Evolutionary conservation across 805 yeast genomes (phyloP), one percentile per base, ranked within the genome.

Genomic region (Starmerella bombicola): DNA sequence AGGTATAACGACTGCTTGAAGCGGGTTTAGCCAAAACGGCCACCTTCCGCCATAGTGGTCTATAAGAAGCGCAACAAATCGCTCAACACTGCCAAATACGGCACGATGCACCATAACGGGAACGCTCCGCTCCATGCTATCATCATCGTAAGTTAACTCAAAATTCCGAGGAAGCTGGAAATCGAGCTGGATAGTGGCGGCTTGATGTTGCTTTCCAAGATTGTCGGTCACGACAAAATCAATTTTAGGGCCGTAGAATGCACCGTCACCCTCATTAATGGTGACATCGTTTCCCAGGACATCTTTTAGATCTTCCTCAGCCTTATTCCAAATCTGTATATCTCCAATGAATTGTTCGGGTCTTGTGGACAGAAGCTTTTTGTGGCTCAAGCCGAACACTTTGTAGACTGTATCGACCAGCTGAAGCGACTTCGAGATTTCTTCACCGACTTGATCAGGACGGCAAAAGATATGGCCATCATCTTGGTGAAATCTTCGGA

Each of bases 21-120:
- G 69, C 5, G 97, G 96, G 48, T 79, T 83, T 33, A 91, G 56
- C 98, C 98, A 91, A 57, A 91, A 85, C 8, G 98, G 98, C 97
- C 97, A 91, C 51, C 78, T 78, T 0, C 97, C 98, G 42, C 74
- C 73, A 58, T 76, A 83, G 49, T 86, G 93, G 57, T 91, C 97
- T 38, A 91, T 75, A 45, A 91, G 65, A 44, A 91, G 71, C 1
- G 97, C 95, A 62, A 91, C 63, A 56, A 91, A 91, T 54, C 98
- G 68, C 59, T 91, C 98, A 7, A 91, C 68, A 0, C 96, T 85
- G 0, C 98, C 98, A 57, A 84, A 83, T 2, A 88, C 84, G 0
- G 98, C 98, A 41, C 98, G 69, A 57, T 91, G 98, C 23, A 91
- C 73, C 84, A 91, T 76, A n/a, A 91, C 88, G 3, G 98, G 98